Conservation (phyloP, 257 asterid species). For the Cinchona pubescens region DNA sequence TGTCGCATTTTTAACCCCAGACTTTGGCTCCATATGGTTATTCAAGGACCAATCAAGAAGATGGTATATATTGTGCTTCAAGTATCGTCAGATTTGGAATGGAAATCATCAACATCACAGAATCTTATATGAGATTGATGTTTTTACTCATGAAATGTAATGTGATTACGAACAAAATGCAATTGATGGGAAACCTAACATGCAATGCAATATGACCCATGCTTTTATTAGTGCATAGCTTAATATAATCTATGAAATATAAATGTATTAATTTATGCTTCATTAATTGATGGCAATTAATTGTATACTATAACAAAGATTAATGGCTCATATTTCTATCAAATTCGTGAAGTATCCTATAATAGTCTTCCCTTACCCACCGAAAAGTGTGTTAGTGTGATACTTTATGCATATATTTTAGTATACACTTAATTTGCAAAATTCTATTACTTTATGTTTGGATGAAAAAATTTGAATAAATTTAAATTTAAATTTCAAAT, state of each 20-base stretch:
- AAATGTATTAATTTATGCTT: too few relatives aligned
- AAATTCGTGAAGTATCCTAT: conserved; percentile 3
- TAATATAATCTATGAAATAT: too few relatives aligned
- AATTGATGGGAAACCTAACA: too few relatives aligned
- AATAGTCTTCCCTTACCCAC: background rate
- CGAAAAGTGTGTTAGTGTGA: background rate
- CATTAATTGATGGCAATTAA: too few relatives aligned
- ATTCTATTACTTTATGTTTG: too few relatives aligned
- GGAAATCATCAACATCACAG: background rate
- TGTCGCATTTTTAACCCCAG: background rate
- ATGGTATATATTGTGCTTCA: too few relatives aligned
- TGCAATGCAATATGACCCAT: background rate
- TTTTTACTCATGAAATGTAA: too few relatives aligned
- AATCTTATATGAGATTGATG: background rate
- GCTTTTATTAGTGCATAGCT: background rate
- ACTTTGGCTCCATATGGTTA: background rate
- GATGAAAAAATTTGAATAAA: too few relatives aligned
- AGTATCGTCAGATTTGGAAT: background rate
- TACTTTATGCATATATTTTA: background rate
- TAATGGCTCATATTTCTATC: background rate
- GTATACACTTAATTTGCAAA: background rate
- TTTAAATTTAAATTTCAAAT: too few relatives aligned
- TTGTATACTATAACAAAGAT: background rate
- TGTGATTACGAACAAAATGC: too few relatives aligned
- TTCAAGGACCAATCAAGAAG: too few relatives aligned